Evolutionary conservation across 2,329 filamentous ascomycete species (phyloP), one percentile per base, ranked within the genome.

Genomic region (Xenoacremonium recifei): DNA sequence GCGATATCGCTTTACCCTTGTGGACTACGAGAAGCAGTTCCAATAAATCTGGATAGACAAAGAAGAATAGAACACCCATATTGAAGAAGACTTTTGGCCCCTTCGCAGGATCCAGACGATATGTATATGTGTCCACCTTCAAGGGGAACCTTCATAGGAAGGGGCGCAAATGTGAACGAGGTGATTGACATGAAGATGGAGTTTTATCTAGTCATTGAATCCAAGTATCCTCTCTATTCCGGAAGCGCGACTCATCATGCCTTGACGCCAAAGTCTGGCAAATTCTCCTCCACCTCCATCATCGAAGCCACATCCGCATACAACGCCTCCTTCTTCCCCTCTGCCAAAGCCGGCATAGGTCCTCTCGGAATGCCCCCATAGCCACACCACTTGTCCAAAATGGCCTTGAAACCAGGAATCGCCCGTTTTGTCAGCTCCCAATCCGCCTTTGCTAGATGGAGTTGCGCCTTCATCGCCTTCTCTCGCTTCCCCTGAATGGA

Each of bases 391-490:
- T 32, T 32, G 6, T 32, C 29, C 9, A 32, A 15, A 16, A 32
- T 32, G 15, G 29, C 29, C 29, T 32, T 32, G 29, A 32, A 32
- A 16, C 87, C 89, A 1, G 89, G 84, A 55, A 93, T 89, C 33
- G 87, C 87, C 1, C 85, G 75, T 70, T 90, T 90, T 47, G 89
- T 93, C 40, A 92, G 71, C 32, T 84, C 82, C 88, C 88, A 95
- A 66, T 95, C 89, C 21, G 84, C 84, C 60, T 82, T 82, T 56
- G 84, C 84, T 47, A 95, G 77, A n/a, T 84, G 67, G 64, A 85
- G 87, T 62, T 95, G 89, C 58, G 91, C 69, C 51, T 76, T 79
- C 54, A 84, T 77, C 6, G 89, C 85, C 70, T 95, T 87, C 25
- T 87, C 82, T 41, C 75, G 76, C 69, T 88, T 85, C 31, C 87